Evolutionary conservation across 2,329 filamentous ascomycete species (phyloP).

Genomic region (Chrysosporium keratinophilum): DNA sequence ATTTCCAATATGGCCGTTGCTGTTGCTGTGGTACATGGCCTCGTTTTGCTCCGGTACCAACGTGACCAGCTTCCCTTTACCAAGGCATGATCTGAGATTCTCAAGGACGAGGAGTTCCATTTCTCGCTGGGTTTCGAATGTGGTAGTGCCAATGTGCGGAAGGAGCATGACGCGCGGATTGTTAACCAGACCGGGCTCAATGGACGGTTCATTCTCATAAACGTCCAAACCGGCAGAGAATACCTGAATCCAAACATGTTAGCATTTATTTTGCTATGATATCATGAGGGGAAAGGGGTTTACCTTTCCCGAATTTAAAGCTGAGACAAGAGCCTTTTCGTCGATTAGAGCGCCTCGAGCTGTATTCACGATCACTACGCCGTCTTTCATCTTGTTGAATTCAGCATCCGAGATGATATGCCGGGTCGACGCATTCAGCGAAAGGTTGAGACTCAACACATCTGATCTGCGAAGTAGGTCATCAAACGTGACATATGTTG

Average conservation of each 20-base stretch:
- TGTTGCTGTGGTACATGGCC: constrained; percentile 13
- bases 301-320: constrained; percentile 38
- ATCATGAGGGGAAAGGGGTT: neutral
- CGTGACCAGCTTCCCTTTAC: constrained; percentile 49
- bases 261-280: neutral
- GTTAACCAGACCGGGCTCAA: constrained; percentile 40
- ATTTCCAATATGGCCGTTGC: neutral
- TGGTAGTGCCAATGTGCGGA: constrained; percentile 52
- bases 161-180: constrained; percentile 43
- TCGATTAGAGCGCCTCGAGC: constrained; percentile 30
- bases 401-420: constrained; percentile 40
- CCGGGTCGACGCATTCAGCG: constrained; percentile 36
- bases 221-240: constrained; percentile 38
- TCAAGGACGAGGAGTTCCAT: constrained; percentile 52
- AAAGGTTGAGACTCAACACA: constrained; percentile 39
- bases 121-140: constrained; percentile 50
- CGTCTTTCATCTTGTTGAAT: constrained; percentile 31
- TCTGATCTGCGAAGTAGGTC: constrained; percentile 38
- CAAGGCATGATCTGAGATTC: constrained; percentile 47
- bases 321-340: constrained; percentile 38
- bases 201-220: constrained; percentile 38
- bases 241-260: constrained; percentile 22
- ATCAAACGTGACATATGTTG: constrained; percentile 38
- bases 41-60: constrained; percentile 51
- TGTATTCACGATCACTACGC: constrained; percentile 29